A percentile compares a stretch with the other conserved stretches of the same genome.
Conservation (phyloP, 140 eudicot species). For the Flaveria floridana region DNA sequence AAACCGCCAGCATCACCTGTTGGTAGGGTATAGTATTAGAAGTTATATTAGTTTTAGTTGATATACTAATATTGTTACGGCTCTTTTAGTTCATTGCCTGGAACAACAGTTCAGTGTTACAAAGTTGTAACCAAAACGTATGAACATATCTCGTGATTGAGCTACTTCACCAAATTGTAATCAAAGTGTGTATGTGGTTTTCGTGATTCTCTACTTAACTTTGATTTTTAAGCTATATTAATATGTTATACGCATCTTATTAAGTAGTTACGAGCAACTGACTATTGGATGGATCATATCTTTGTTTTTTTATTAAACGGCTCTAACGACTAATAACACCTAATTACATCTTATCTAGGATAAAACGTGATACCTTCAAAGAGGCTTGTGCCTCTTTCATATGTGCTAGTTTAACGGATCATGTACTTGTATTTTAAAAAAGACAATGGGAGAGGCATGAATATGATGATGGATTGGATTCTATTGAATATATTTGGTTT, state of each 20-base stretch:
- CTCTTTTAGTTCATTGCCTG: slow-evolving; percentile 11
- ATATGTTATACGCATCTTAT: background rate
- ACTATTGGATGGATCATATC: no score
- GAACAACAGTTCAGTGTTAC: slow-evolving; percentile 16
- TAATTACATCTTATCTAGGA: no score
- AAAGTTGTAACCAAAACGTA: slow-evolving; percentile 26
- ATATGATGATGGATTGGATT: slow-evolving; percentile 12
- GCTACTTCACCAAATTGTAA: slow-evolving; percentile 14
- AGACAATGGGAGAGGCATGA: background rate
- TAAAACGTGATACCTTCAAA: no score
- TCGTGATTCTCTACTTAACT: background rate
- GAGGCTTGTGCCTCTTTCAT: no score
- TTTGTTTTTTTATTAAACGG: no score
- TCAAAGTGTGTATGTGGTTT: background rate
- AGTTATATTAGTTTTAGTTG: slow-evolving; percentile 26
- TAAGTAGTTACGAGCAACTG: no score
- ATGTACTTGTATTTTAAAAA: background rate
- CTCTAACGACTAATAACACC: no score
- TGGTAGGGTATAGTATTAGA: slow-evolving; percentile 59
- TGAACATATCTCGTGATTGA: slow-evolving; percentile 22
- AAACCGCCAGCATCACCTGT: slow-evolving; percentile 77
- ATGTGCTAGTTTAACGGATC: background rate
- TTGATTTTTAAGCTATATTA: background rate
- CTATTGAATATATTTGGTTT: slow-evolving; percentile 6
- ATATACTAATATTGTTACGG: slow-evolving; percentile 23